phyloP scores from a whole-genome alignment of 139 green algal genomes.

The Spirogloea muscicola region DNA sequence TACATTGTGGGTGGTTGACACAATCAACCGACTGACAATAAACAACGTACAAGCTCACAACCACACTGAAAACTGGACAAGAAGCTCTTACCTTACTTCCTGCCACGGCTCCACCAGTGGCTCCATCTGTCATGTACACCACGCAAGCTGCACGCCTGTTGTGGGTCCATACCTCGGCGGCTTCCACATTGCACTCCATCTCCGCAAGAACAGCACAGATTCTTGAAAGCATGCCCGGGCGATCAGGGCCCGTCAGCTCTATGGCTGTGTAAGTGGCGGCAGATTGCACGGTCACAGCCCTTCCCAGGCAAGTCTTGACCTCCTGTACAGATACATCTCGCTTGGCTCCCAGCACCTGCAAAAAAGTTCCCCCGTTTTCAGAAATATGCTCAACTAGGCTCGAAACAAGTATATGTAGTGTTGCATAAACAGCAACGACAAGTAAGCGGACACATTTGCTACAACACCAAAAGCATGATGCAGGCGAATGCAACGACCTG shows the following conservation, averaged over 20 bases:
- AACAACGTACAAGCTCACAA: no score
- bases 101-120: conserved; percentile 27
- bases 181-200: conserved; percentile 80
- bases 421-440: not conserved
- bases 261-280: conserved; percentile 69
- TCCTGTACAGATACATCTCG: conserved; percentile 25
- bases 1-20: not conserved
- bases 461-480: not conserved
- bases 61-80: no score
- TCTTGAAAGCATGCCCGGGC: conserved; percentile 73
- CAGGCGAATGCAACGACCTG: not conserved
- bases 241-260: conserved; percentile 80
- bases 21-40: not conserved
- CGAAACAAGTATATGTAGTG: not conserved
- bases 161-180: conserved; percentile 65
- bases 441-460: not conserved
- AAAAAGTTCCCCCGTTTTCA: not conserved
- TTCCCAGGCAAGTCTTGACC: conserved; percentile 34
- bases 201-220: conserved; percentile 74
- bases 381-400: not conserved
- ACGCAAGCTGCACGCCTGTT: conserved; percentile 38
- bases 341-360: conserved; percentile 48
- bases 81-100: conserved; percentile 3
- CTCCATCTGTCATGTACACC: conserved; percentile 34
- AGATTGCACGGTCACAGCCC: conserved; percentile 45